Conservation (phyloP, 1,284 basidiomycete species). For the Exobasidium rhododendri region DNA sequence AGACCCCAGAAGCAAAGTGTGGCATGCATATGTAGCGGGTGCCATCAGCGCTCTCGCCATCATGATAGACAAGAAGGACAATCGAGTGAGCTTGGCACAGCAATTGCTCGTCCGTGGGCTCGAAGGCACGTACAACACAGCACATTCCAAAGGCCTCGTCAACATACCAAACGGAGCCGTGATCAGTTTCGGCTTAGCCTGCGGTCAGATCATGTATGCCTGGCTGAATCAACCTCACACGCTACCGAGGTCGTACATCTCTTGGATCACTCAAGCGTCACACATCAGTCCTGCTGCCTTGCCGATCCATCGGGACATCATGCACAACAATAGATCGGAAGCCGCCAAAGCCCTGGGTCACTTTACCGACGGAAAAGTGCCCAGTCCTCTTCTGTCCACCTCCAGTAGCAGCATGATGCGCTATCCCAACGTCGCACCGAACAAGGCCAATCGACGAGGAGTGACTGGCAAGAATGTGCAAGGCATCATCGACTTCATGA, state of each 20-base stretch:
- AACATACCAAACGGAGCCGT: constrained; percentile 80
- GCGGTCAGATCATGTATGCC: constrained; percentile 74
- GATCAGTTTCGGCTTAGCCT: constrained; percentile 76
- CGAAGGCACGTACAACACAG: constrained; percentile 76
- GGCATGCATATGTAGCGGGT: constrained; percentile 86
- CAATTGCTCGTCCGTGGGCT: constrained; percentile 81
- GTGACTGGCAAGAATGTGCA: constrained; percentile 41
- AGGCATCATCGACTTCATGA: constrained; percentile 40
- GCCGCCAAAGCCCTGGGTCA: constrained; percentile 22
- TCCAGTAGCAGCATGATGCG: constrained; percentile 27
- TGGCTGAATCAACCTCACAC: constrained; percentile 60
- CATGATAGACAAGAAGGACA: constrained; percentile 71
- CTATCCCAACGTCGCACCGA: constrained; percentile 38
- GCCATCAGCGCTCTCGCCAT: constrained; percentile 75
- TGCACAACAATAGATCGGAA: constrained; percentile 6
- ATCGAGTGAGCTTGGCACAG: constrained; percentile 75
- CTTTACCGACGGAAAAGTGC: constrained; percentile 33
- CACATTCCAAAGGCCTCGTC: constrained; percentile 62
- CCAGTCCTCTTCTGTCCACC: constrained; percentile 22
- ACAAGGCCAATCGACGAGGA: constrained; percentile 31
- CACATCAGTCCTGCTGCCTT: constrained; percentile 23
- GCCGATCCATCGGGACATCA: constrained; percentile 13
- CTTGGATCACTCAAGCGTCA: constrained; percentile 51
- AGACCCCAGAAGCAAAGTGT: constrained; percentile 59
- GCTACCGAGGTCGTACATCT: constrained; percentile 36